Evolutionary conservation across 148 eudicot species (phyloP).

Genomic region (Amaranthus hypochondriacus): DNA sequence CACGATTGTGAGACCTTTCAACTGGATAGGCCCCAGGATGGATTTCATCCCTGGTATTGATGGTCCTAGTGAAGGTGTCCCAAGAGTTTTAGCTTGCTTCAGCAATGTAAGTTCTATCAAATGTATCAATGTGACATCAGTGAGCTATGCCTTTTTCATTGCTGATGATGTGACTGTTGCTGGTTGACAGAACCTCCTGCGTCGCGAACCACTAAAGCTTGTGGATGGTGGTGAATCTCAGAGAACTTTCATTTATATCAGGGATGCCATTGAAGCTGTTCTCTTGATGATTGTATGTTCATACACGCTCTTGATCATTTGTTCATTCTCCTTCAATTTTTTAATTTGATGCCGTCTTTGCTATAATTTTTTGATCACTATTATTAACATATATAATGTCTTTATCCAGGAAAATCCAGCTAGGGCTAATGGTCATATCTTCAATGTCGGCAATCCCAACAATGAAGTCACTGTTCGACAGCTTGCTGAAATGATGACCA

Average conservation of each 20-base stretch:
- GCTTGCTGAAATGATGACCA: slow-evolving; percentile 98
- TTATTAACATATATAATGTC: background rate
- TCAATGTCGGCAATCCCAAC: slow-evolving; percentile 96
- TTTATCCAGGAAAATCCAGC: slow-evolving; percentile 80
- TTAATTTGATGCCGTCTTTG: background rate
- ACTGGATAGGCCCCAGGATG: slow-evolving; percentile 99
- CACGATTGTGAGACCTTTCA: slow-evolving; percentile 94
- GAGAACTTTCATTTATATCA: slow-evolving; percentile 89
- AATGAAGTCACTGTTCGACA: slow-evolving; percentile 98
- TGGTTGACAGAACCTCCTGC: slow-evolving; percentile 63
- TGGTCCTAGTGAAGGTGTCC: slow-evolving; percentile 99
- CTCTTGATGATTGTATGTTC: slow-evolving; percentile 84
- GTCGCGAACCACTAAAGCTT: slow-evolving; percentile 90
- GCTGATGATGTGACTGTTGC: background rate
- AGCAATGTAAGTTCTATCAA: slow-evolving; percentile 60
- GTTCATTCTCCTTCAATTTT: background rate
- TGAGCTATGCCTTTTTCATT: background rate
- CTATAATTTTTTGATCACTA: background rate
- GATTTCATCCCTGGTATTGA: slow-evolving; percentile 98
- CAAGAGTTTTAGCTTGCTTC: slow-evolving; percentile 96
- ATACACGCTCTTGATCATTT: background rate
- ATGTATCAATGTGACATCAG: background rate
- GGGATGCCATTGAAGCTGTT: slow-evolving; percentile 98
- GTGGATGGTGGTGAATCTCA: slow-evolving; percentile 99
- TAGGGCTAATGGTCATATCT: slow-evolving; percentile 93